These are phyloP conservation scores for Chlamydomonas schloesseri DNA, from an alignment of 139 green algal genomes.

Conservation along the genomic window DNA sequence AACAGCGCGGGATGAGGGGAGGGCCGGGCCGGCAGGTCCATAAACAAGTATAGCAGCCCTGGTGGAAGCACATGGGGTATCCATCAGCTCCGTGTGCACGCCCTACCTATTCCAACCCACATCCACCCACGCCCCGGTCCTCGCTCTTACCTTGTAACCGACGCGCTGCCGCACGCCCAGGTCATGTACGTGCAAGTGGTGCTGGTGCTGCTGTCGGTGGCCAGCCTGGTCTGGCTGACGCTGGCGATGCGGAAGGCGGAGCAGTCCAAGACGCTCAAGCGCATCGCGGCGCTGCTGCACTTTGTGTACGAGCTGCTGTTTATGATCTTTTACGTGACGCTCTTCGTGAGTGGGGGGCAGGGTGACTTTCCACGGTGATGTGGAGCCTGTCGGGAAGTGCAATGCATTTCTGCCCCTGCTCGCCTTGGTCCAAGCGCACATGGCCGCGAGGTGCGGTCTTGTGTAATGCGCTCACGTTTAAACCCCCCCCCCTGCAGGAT, in stretches of 20 bases:
- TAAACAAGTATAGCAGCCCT: not conserved
- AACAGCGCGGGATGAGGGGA: not conserved
- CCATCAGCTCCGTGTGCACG: no score
- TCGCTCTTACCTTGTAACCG: no score
- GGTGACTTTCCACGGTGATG: not conserved
- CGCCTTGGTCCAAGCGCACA: no score
- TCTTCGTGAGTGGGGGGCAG: not conserved
- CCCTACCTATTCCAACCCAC: no score
- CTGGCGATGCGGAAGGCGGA: conserved; percentile 13
- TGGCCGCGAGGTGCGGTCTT: no score
- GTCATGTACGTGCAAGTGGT: conserved; percentile 3
- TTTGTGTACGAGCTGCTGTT: conserved; percentile 30
- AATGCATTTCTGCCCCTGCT: no score
- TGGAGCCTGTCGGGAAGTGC: no score
- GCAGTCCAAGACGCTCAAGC: conserved; percentile 29
- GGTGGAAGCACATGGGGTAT: no score
- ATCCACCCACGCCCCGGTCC: no score
- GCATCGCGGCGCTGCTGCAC: not conserved
- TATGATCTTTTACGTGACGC: conserved; percentile 18
- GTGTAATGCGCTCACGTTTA: no score
- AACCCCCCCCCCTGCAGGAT: not conserved
- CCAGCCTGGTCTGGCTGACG: conserved; percentile 10
- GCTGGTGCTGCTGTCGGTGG: not conserved
- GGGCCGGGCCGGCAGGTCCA: not conserved
- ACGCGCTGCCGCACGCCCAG: not conserved